These are phyloP conservation scores for Fusarium annulatum DNA, from an alignment of 2,329 filamentous ascomycete species.

Conservation along the genomic window DNA sequence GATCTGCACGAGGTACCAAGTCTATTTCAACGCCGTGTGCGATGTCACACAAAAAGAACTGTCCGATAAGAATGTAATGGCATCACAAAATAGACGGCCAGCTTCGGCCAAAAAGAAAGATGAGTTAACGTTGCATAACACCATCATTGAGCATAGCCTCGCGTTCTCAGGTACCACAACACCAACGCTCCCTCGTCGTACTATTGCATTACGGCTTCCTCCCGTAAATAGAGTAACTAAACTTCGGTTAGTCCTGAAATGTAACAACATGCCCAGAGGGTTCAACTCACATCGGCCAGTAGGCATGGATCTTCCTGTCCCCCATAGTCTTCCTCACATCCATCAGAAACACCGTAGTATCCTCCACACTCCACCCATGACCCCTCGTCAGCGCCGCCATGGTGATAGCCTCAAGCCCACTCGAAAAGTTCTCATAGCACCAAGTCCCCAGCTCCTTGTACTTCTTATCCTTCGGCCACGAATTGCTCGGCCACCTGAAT, in stretches of 20 bases:
- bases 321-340: not conserved
- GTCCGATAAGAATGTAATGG: not conserved
- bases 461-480: not conserved
- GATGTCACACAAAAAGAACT: not conserved
- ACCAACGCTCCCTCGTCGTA: not conserved
- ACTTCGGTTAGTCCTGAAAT: accelerated
- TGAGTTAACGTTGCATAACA: not conserved
- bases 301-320: not conserved
- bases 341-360: not conserved
- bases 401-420: not conserved
- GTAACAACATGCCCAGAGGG: accelerated
- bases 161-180: not conserved
- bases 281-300: not conserved
- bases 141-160: accelerated
- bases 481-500: not conserved
- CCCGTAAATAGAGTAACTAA: not conserved
- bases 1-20: constrained; percentile 1
- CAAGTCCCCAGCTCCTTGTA: not conserved
- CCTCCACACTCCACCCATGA: not conserved
- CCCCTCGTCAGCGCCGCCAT: not conserved
- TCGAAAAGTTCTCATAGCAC: not conserved
- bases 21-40: constrained; percentile 2
- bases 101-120: not conserved
- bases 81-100: not conserved
- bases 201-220: not conserved